These are phyloP conservation scores for Termitomyces heimii DNA, from an alignment of 768 basidiomycete species.

Conservation along the genomic window DNA sequence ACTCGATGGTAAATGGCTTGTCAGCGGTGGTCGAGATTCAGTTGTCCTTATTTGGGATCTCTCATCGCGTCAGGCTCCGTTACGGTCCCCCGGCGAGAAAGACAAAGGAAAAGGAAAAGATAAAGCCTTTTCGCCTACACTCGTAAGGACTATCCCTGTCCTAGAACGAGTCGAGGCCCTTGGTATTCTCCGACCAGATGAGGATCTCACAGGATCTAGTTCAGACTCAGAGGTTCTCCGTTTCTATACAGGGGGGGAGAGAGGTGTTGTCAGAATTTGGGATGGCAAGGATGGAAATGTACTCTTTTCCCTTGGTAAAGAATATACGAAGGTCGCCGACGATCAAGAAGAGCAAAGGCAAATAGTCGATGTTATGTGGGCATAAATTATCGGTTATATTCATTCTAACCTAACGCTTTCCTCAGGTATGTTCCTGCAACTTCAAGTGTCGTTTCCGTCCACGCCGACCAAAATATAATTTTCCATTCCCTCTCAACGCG, in stretches of 20 bases:
- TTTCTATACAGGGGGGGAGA: constrained; percentile 91
- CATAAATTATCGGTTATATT: constrained; percentile 11
- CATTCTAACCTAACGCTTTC: constrained; percentile 11
- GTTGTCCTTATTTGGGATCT: constrained; percentile 94
- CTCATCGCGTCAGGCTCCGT: constrained; percentile 23
- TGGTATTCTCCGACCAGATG: constrained; percentile 56
- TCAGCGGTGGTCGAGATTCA: constrained; percentile 90
- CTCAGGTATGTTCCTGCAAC: constrained; percentile 62
- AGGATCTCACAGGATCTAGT: constrained; percentile 39
- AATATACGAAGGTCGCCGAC: constrained; percentile 35
- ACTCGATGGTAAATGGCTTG: constrained; percentile 79
- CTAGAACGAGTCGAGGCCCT: constrained; percentile 86
- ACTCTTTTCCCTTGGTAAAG: constrained; percentile 52
- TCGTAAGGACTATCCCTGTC: constrained; percentile 76
- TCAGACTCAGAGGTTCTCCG: constrained; percentile 37
- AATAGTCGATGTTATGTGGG: constrained; percentile 79
- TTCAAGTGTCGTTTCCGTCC: constrained; percentile 72
- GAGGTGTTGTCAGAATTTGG: constrained; percentile 84
- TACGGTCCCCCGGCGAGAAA: constrained; percentile 30
- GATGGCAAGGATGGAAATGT: constrained; percentile 63
- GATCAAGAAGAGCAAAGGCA: constrained; percentile 78
- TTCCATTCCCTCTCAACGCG: constrained; percentile 76
- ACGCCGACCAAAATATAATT: constrained; percentile 96
- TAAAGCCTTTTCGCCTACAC: constrained; percentile 42
- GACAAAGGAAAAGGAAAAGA: constrained; percentile 47